These are phyloP conservation scores for Nicotiana paniculata DNA, from an alignment of 257 asterid genomes.

Conservation along the genomic window DNA sequence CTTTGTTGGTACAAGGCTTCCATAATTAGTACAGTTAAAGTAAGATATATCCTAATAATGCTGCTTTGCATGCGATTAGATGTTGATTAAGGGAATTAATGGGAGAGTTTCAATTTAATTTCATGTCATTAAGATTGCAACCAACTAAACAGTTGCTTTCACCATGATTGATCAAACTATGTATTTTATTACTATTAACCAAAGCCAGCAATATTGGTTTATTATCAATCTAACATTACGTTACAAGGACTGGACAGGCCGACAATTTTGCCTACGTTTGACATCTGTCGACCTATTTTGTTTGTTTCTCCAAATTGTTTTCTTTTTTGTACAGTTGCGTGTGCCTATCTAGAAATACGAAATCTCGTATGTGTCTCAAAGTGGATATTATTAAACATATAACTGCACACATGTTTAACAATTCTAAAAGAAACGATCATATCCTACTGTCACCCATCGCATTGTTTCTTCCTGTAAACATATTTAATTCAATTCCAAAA, in stretches of 20 bases:
- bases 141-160: neutral
- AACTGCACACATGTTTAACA: neutral
- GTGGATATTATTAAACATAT: neutral
- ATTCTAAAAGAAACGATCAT: neutral
- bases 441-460: neutral
- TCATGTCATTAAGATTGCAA: neutral
- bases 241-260: slow-evolving; percentile 8
- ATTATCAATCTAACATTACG: neutral
- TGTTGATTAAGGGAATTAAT: neutral
- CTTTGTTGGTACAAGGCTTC: neutral
- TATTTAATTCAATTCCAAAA: slow-evolving; percentile 7
- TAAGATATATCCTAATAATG: neutral
- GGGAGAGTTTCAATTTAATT: neutral
- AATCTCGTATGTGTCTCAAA: neutral
- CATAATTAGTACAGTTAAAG: neutral
- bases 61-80: slow-evolving; percentile 15
- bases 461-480: neutral
- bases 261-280: slow-evolving; percentile 8
- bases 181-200: neutral
- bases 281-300: slow-evolving; percentile 9
- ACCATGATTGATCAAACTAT: slow-evolving; percentile 1
- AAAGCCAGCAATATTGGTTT: neutral
- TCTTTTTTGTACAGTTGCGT: slow-evolving; percentile 1
- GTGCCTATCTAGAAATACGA: neutral
- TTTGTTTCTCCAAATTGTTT: neutral